Evolutionary conservation across 208 protist genomes (phyloP), one percentile per base, ranked within the genome.

Genomic region (Trypanosoma boissoni): DNA sequence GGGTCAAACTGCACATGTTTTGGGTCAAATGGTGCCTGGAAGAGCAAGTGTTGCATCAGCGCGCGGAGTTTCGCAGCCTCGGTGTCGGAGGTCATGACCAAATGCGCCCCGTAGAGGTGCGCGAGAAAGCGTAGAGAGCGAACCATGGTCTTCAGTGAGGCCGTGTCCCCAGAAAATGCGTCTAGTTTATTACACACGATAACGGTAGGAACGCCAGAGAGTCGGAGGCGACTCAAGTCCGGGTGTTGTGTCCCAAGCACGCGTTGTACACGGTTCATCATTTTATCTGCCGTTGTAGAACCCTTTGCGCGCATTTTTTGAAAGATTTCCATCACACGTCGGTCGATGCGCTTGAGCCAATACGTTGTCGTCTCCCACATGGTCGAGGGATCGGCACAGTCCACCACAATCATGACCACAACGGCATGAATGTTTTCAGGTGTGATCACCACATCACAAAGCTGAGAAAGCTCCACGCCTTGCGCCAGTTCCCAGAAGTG

Each of bases 401-500:
- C 88, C 5, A 95, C 85, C 20, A 95, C 91, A n/a, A 97, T 80
- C 0, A 69, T 74, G 4, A 74, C 54, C 6, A 88, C 61, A 9
- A 87, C 57, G 14, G 76, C 64, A 58, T 97, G 91, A 1, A 97
- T 63, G 67, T 91, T 94, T 32, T 97, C 88, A 7, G 88, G 74
- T 2, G 77, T 91, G 8, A 97, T 45, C 8, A 94, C 83, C 31
- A 95, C 82, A n/a, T 97, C 88, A 8, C 84, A 72, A 54, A 97
- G 72, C 60, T 88, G 76, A 18, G 78, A 64, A 23, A 97, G 65
- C 36, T 94, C 80, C 46, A 58, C 82, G 5, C 87, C 88, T 58
- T 93, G 86, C 16, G 83, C 91, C 26, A 97, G 74, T 56, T 97
- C 88, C 88, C 88, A 97, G 52, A 97, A 92, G 64, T 97, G 87